These are phyloP conservation scores for Phytophthora cactorum DNA, from an alignment of 352 stramenopile genomes.

Conservation along the genomic window DNA sequence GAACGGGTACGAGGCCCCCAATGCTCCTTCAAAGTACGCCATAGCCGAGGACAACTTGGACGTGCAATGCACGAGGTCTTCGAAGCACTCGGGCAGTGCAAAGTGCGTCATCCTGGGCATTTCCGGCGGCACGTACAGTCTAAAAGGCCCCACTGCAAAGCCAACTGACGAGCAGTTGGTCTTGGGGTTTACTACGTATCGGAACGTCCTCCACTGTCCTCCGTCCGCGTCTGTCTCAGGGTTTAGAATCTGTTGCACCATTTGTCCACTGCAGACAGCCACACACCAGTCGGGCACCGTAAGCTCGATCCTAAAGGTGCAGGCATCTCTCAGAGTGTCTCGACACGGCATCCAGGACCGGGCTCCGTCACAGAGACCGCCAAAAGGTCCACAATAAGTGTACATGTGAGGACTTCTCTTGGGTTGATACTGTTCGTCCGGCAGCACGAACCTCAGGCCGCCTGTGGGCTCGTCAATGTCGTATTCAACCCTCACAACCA, in stretches of 20 bases:
- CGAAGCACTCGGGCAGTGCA: slow-evolving; percentile 74
- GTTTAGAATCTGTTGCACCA: slow-evolving; percentile 84
- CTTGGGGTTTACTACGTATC: slow-evolving; percentile 83
- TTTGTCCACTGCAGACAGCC: slow-evolving; percentile 81
- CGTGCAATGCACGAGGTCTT: slow-evolving; percentile 80
- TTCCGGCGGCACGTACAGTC: slow-evolving; percentile 73
- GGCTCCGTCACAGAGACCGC: slow-evolving; percentile 80
- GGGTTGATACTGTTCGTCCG: slow-evolving; percentile 67
- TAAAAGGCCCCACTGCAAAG: slow-evolving; percentile 83
- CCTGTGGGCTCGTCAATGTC: slow-evolving; percentile 71
- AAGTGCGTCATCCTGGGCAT: slow-evolving; percentile 89
- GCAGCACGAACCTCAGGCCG: slow-evolving; percentile 76
- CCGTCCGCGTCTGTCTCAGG: slow-evolving; percentile 48
- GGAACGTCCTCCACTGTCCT: slow-evolving; percentile 67
- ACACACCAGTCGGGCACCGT: slow-evolving; percentile 86
- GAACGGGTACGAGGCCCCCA: slow-evolving; percentile 81
- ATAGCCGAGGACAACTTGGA: slow-evolving; percentile 76
- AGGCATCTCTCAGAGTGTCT: slow-evolving; percentile 76
- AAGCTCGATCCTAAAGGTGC: slow-evolving; percentile 76
- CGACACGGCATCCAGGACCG: slow-evolving; percentile 88
- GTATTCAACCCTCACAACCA: slow-evolving; percentile 83
- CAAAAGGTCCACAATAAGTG: slow-evolving; percentile 85
- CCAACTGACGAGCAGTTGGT: slow-evolving; percentile 84
- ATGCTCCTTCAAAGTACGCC: slow-evolving; percentile 77
- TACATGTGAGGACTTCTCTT: slow-evolving; percentile 87